phyloP scores from a whole-genome alignment of 345 rosid species.

The Camelina hispida region DNA sequence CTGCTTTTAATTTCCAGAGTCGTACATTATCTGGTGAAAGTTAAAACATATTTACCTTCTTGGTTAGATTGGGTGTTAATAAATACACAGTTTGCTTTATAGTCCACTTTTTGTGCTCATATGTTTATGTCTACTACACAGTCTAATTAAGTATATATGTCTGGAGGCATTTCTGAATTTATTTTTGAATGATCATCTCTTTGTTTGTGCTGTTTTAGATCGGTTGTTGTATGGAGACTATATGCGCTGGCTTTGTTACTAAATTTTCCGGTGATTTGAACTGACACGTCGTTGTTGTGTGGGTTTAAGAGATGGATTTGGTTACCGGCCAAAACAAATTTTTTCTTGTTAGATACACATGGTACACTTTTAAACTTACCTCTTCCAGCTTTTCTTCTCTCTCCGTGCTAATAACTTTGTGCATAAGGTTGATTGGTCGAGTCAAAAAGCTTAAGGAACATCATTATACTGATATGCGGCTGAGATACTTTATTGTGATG shows the following conservation, averaged over 20 bases:
- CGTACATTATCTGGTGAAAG: constrained; percentile 15
- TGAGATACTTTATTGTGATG: constrained; percentile 18
- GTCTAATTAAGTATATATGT: background rate
- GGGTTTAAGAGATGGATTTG: too few relatives aligned
- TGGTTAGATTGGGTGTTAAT: constrained; percentile 3
- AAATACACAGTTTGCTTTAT: constrained; percentile 12
- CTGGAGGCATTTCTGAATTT: background rate
- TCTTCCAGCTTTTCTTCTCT: background rate
- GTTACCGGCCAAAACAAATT: constrained; percentile 77
- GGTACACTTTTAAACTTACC: constrained; percentile 52
- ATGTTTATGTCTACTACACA: background rate
- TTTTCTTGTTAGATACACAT: constrained; percentile 90
- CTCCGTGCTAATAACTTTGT: constrained; percentile 9
- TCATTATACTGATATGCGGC: constrained; percentile 5
- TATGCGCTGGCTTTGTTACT: too few relatives aligned
- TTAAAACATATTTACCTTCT: background rate
- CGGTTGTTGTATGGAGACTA: too few relatives aligned
- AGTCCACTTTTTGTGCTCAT: background rate
- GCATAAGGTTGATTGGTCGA: background rate
- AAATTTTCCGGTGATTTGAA: too few relatives aligned
- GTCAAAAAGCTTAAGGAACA: background rate
- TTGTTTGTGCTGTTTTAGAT: too few relatives aligned
- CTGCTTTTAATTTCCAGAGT: constrained; percentile 3
- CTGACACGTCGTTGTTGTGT: too few relatives aligned
- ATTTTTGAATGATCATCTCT: too few relatives aligned